Evolutionary conservation across 192 early-diverging fungal species (phyloP), one percentile per base, ranked within the genome.

Genomic region (Coemansia sp.): DNA sequence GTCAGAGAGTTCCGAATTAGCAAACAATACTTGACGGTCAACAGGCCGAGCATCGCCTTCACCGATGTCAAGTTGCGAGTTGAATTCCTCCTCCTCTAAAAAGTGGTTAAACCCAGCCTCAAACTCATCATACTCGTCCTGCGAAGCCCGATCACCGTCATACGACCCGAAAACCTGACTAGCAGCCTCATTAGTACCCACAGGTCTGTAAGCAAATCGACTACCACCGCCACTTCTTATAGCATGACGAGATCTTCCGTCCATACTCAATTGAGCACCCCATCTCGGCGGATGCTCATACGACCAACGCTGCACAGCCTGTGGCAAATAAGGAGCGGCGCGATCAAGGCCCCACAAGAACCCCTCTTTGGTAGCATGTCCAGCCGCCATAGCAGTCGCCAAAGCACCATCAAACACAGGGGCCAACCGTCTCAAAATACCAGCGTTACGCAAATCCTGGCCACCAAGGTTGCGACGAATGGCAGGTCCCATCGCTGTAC

Each of bases 61-160:
- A n/a, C 73, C 73, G 0, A 16, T 50, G 49, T 68, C 50, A 8
- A 34, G 60, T 44, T 52, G 61, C 2, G 58, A 11, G 29, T 47
- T 63, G 39, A 72, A 38, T 0, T 71, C 15, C 31, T 84, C 81
- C 39, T 84, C 81, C 8, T 83, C 76, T 50, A 84, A 70, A 52
- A 84, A 76, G 55, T 84, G 81, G 58, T 76, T 84, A 46, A 84
- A 84, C 10, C 77, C 76, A 22, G 77, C 77, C 29, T 84, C 81
- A 44, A 84, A 63, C 53, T 72, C 81, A 70, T 84, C 81, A 40
- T 79, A 83, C 58, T 75, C 80, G 38, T 84, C 81, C 3, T 67
- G 36, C 20, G 5, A 29, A 2, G 24, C 33, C 41, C 34, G 6
- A 11, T 62, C 46, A n/a, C 49, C 66, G 6, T 67, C 71, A 36